These are phyloP conservation scores for Umbilicus rupestris DNA, from an alignment of 164 flowering plant species.

Conservation along the genomic window DNA sequence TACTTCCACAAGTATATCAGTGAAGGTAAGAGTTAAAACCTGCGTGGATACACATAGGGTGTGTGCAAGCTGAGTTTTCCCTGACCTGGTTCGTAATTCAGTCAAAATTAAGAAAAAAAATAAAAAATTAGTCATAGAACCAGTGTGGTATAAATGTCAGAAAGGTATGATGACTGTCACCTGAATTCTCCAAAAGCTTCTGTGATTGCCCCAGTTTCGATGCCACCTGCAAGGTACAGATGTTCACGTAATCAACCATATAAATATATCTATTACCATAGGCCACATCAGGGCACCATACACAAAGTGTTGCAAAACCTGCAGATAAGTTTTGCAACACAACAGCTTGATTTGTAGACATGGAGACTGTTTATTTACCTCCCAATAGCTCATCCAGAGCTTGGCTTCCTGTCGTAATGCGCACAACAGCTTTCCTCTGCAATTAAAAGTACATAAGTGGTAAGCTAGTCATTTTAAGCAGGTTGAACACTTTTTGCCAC, in stretches of 20 bases:
- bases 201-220: constrained; percentile 78
- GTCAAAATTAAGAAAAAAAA: neutral
- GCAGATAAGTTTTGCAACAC: neutral
- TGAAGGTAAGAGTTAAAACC: constrained; percentile 28
- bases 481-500: neutral
- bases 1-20: neutral
- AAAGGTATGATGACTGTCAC: constrained; percentile 22
- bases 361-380: constrained; percentile 34
- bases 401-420: constrained; percentile 92
- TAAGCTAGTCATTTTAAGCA: neutral
- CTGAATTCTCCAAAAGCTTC: constrained; percentile 98
- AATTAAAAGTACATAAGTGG: neutral
- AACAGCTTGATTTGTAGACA: neutral
- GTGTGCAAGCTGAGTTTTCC: constrained; percentile 99
- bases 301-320: neutral
- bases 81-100: constrained; percentile 50
- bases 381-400: constrained; percentile 95
- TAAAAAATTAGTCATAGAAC: neutral
- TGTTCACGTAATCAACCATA: neutral
- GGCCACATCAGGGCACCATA: too few species aligned
- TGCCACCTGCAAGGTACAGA: constrained; percentile 52
- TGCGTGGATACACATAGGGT: constrained; percentile 94
- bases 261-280: neutral
- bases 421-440: constrained; percentile 77
- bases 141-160: neutral